These are phyloP conservation scores for Eutrema salsugineum DNA, from an alignment of 441 rosid species.

Conservation along the genomic window DNA sequence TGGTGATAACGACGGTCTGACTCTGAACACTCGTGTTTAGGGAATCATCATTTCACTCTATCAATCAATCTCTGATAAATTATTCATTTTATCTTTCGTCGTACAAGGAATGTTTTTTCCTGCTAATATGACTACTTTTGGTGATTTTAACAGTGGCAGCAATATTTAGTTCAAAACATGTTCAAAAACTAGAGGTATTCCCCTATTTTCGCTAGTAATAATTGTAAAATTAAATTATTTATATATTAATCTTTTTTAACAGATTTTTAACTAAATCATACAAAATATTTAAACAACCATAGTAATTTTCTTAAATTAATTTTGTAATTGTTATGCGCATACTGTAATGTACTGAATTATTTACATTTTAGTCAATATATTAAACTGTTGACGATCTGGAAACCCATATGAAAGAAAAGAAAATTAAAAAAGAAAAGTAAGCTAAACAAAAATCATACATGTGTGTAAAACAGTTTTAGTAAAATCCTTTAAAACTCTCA, in stretches of 20 bases:
- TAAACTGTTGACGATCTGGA: background rate
- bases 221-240: background rate
- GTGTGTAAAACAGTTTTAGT: too few relatives aligned
- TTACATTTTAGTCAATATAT: background rate
- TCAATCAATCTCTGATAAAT: background rate
- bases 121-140: background rate
- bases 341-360: background rate
- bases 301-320: too few relatives aligned
- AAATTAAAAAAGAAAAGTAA: background rate
- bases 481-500: background rate
- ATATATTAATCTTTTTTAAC: background rate
- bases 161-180: background rate
- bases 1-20: slow-evolving; percentile 19
- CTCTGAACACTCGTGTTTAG: slow-evolving; percentile 21
- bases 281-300: too few relatives aligned
- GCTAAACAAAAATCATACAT: background rate
- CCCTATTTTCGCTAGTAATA: background rate
- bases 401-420: too few relatives aligned
- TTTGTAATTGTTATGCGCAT: too few relatives aligned
- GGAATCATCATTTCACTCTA: slow-evolving; percentile 6
- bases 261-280: background rate
- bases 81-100: background rate
- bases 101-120: background rate
- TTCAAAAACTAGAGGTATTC: background rate
- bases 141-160: background rate